Base-by-base conservation (phyloP, 176 grass and related monocot genomes). In the Dactylis glomerata region DNA sequence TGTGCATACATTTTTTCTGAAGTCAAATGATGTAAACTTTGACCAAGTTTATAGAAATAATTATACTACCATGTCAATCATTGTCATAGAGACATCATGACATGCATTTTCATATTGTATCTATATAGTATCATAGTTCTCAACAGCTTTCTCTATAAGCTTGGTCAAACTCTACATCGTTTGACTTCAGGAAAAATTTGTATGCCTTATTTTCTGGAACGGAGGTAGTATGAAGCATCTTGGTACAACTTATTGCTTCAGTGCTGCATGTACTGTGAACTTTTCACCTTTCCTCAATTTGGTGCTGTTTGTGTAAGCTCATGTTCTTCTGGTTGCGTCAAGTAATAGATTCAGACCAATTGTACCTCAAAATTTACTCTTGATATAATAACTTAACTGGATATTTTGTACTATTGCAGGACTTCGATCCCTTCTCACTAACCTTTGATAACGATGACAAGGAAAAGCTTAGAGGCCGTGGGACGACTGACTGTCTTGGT, bases 401-500 rank as follows among this genome's bases (percentile, higher is more conserved):
- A 26, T 12, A 3, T 45, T 54, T 8, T 26, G 28, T 75, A 73
- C 23, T 36, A 15, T 51, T 51, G 8, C 84, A 98, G 93, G 93
- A 95, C 8, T 97, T 97, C 2, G 85, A 97, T 80, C 94, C 93
- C 56, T 98, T 98, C 78, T 92, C 89, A 12, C 88, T 98, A 50
- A 94, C 92, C 69, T 85, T 95, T 73, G 96, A 92, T 30, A 88
- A 64, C 1, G 87, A 98, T 37, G 96, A 95, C 62, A 94, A 90
- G 49, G 96, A 98, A 75, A 95, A 84, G 68, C 90, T 98, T 78
- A 86, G 30, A 8, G 96, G 96, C 1, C 91, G 96, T 19, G 96
- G 96, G 31, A 98, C 93, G 22, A 98, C 93, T 0, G 91, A 98
- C 24, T 98, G 96, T 77, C 90, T 98, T 22, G 96, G 96, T 26